Evolutionary conservation across 176 grass and related monocot genomes (phyloP).

Genomic region (Chrysopogon serrulatus): DNA sequence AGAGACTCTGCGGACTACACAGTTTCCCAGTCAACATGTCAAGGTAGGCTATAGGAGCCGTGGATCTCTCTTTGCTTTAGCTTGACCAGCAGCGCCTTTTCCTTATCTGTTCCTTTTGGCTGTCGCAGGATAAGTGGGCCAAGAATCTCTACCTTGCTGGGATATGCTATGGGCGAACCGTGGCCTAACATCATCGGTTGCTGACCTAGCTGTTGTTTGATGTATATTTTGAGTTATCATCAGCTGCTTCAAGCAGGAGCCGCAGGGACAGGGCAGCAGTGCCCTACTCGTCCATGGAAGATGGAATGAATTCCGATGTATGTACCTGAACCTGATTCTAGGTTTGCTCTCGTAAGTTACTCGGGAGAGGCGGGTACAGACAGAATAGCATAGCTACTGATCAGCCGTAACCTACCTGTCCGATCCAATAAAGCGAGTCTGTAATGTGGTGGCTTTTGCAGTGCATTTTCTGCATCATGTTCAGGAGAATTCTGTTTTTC

Average conservation of each 20-base stretch:
- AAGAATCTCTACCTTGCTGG: conserved; percentile 88
- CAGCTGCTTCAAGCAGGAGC: conserved; percentile 15
- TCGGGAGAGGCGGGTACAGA: neutral
- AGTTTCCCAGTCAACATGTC: conserved; percentile 62
- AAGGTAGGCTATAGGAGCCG: conserved; percentile 31
- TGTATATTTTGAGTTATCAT: conserved; percentile 5
- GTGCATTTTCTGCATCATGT: neutral
- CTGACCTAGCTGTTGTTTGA: conserved; percentile 8
- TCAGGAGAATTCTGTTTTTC: neutral
- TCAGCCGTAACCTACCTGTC: neutral
- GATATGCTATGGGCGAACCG: conserved; percentile 83
- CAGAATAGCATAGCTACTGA: neutral
- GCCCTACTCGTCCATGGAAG: neutral
- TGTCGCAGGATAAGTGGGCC: conserved; percentile 57
- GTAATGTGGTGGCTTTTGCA: neutral
- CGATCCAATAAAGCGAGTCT: neutral
- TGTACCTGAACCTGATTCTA: conserved; percentile 5
- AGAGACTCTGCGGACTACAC: conserved; percentile 63
- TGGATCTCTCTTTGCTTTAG: neutral
- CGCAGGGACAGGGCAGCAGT: neutral
- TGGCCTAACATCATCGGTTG: conserved; percentile 37
- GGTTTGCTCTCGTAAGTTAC: neutral
- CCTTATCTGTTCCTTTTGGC: neutral
- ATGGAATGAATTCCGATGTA: neutral
- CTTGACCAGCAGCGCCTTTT: neutral